phyloP scores from a whole-genome alignment of 495 filamentous ascomycete genomes.

The Aspergillus coremiiformis region DNA sequence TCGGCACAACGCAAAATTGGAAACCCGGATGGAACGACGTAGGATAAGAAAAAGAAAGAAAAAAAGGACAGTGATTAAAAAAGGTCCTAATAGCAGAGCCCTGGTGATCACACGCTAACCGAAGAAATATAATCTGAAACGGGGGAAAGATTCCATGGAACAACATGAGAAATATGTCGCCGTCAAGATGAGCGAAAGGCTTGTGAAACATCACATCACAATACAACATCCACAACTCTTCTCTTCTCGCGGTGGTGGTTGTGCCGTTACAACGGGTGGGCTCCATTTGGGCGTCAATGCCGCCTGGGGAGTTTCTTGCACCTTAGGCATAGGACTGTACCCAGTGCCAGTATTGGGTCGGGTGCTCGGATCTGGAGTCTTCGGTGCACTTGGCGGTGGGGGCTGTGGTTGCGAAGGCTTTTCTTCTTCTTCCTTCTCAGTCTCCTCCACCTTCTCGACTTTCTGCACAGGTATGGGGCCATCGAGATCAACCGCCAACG shows the following conservation, averaged over 20 bases:
- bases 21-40: constrained; percentile 1
- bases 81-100: constrained; percentile 23
- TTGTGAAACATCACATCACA: constrained; percentile 39
- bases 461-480: constrained; percentile 20
- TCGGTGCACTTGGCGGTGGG: constrained; percentile 14
- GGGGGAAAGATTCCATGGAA: constrained; percentile 6
- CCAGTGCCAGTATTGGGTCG: constrained; percentile 35
- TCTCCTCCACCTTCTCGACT: constrained; percentile 22
- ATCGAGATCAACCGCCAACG: constrained; percentile 56
- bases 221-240: constrained; percentile 47
- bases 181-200: not conserved
- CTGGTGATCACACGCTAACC: constrained; percentile 22
- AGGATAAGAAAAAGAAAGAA: constrained; percentile 18
- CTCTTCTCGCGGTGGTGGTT: constrained; percentile 33
- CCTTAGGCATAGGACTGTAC: constrained; percentile 51
- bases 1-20: constrained; percentile 1
- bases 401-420: not conserved
- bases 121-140: constrained; percentile 16
- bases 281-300: constrained; percentile 30
- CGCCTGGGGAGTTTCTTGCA: constrained; percentile 35
- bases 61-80: constrained; percentile 20
- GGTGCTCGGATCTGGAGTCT: constrained; percentile 27
- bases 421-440: constrained; percentile 25
- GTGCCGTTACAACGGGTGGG: constrained; percentile 34
- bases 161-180: not conserved